Evolutionary conservation across 1,139 yeast species (phyloP).

Genomic region (Pichia sorboxylosa): DNA sequence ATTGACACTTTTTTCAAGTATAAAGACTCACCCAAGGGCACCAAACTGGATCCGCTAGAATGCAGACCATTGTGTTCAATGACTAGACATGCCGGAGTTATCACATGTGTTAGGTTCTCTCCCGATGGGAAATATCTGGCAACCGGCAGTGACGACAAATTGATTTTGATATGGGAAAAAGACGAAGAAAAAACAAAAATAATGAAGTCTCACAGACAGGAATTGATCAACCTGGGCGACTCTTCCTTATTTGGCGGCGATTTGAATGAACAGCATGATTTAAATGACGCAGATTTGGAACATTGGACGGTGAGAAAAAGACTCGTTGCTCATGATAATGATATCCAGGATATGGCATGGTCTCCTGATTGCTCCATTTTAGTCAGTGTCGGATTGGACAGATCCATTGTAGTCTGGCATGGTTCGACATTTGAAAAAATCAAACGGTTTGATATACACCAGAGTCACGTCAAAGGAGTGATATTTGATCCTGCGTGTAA

Average conservation of each 20-base stretch:
- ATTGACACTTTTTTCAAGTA: conserved; percentile 41
- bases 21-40: conserved; percentile 2
- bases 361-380: conserved; percentile 85
- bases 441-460: conserved; percentile 83
- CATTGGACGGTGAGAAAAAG: conserved; percentile 91
- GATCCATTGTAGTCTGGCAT: conserved; percentile 88
- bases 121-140: conserved; percentile 76
- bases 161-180: conserved; percentile 83
- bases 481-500: conserved; percentile 97
- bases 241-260: conserved; percentile 63
- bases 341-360: conserved; percentile 96
- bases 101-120: conserved; percentile 81
- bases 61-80: conserved; percentile 61
- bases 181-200: conserved; percentile 46
- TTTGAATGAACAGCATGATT: conserved; percentile 29
- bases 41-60: conserved; percentile 26
- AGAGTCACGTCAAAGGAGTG: conserved; percentile 90
- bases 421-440: conserved; percentile 85
- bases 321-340: conserved; percentile 91
- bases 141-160: conserved; percentile 90
- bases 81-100: conserved; percentile 83
- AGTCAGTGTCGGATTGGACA: conserved; percentile 88
- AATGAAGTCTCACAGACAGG: conserved; percentile 31
- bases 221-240: conserved; percentile 53
- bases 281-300: conserved; percentile 46